phyloP scores from a whole-genome alignment of 345 rosid genomes.

The Trapa incisa region DNA sequence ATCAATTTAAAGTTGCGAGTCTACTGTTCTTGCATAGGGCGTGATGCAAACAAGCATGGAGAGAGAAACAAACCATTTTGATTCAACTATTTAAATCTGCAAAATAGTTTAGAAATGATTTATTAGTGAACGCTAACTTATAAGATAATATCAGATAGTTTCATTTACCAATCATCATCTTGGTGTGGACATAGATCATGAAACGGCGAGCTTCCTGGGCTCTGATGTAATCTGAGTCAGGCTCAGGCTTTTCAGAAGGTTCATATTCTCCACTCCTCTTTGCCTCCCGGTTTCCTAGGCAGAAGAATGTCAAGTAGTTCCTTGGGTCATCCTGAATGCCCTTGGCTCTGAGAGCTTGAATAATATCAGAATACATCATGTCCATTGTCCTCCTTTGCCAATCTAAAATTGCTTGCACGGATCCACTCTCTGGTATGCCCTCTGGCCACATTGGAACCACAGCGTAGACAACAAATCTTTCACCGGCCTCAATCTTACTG shows the following conservation, averaged over 20 bases:
- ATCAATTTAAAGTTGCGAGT: not conserved
- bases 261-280: constrained; percentile 81
- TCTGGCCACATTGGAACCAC: constrained; percentile 99
- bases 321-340: constrained; percentile 69
- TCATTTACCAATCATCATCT: constrained; percentile 92
- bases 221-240: constrained; percentile 65
- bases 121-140: not conserved
- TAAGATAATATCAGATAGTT: not conserved
- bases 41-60: not conserved
- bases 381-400: constrained; percentile 97
- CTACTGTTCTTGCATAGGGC: not conserved
- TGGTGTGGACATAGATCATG: constrained; percentile 95
- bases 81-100: not conserved
- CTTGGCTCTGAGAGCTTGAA: constrained; percentile 59
- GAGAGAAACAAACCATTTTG: not conserved
- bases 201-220: constrained; percentile 96
- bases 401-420: constrained; percentile 90
- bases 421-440: constrained; percentile 85
- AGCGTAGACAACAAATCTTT: constrained; percentile 69
- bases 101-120: not conserved
- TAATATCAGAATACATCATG: constrained; percentile 83
- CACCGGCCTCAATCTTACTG: constrained; percentile 83
- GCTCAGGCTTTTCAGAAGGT: constrained; percentile 73
- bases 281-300: constrained; percentile 87
- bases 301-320: constrained; percentile 81